phyloP scores from a whole-genome alignment of 2,329 filamentous ascomycete species.

The Fusarium longipes region DNA sequence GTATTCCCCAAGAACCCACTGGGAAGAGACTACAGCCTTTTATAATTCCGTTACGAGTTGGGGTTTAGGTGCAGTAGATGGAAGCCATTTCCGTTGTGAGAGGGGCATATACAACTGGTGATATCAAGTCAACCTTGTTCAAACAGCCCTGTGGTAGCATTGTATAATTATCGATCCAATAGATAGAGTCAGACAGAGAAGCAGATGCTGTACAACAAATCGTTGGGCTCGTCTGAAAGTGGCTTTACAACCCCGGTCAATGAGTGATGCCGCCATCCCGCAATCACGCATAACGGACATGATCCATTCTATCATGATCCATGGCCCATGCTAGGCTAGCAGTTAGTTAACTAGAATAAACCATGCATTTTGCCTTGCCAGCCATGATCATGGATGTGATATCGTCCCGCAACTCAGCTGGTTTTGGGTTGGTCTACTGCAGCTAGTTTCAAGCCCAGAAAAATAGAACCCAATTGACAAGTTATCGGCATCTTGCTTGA shows the following conservation, averaged over 20 bases:
- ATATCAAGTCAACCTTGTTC: neutral
- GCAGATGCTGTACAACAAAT: neutral
- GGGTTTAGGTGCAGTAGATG: slow-evolving; percentile 3
- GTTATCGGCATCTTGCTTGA: slow-evolving; percentile 27
- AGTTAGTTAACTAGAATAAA: neutral
- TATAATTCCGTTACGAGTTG: slow-evolving; percentile 30
- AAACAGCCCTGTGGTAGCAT: neutral
- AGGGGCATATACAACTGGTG: neutral
- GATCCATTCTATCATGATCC: slow-evolving; percentile 32
- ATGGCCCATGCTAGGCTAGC: slow-evolving; percentile 7
- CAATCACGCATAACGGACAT: slow-evolving; percentile 32
- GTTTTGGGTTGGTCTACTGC: slow-evolving; percentile 22
- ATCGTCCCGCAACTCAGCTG: slow-evolving; percentile 36
- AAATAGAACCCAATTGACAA: slow-evolving; percentile 1
- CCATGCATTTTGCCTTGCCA: slow-evolving; percentile 2
- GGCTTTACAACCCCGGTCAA: slow-evolving; percentile 10
- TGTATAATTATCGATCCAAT: neutral
- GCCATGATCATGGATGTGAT: slow-evolving; percentile 27
- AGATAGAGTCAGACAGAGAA: neutral
- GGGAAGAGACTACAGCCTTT: slow-evolving; percentile 21
- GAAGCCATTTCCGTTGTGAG: neutral
- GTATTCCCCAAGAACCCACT: slow-evolving; percentile 40
- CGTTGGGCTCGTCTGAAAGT: slow-evolving; percentile 15
- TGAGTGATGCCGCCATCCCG: slow-evolving; percentile 34
- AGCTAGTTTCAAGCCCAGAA: slow-evolving; percentile 18